Evolutionary conservation across 768 basidiomycete genomes (phyloP), one percentile per base, ranked within the genome.

Genomic region (Termitomyces sp.): DNA sequence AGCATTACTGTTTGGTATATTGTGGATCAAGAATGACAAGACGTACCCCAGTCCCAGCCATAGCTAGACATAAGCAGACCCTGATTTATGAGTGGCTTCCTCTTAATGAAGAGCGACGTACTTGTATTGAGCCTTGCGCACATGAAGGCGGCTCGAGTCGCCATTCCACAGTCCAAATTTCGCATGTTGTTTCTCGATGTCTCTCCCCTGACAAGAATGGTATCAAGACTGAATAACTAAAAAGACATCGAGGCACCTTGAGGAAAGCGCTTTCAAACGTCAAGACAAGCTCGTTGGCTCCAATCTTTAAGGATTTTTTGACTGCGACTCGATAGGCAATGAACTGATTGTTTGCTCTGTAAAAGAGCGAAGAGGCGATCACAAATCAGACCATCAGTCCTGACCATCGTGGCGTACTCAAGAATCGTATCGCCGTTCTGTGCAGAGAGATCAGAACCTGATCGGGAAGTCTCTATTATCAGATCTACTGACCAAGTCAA

Each of bases 111-210:
- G 8, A 50, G n/a, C 12, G 38, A 72, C 83, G 60, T 70, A 94
- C 84, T 92, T 89, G 77, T 95, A 97, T 68, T 94, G 91, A 1
- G 95, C 93, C 74, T 97, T 98, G 50, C 95, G 83, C 26, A 95
- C 90, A 68, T 95, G 92, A 33, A 97, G 77, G 46, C 95, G 84
- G 66, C 90, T 91, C 0, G 91, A 86, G 69, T 96, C 93, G 9
- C 96, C 95, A 66, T 97, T 98, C 95, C 92, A 95, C 7, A 89
- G 74, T 2, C 77, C 69, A 16, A 82, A 67, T 69, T 86, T 89
- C 14, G 78, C 82, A 56, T 88, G 76, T 32, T 79, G 67, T 62
- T 84, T 83, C 68, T 95, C 91, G 13, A 91, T 75, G 51, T 84
- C 82, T 66, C 87, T 84, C 30, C 93, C 95, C 85, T 89, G n/a